Percentiles rank a stretch among this genome's conserved stretches.
These are phyloP conservation scores for Fusarium mundagurra DNA, from an alignment of 2,329 filamentous ascomycete species.

Conservation along the genomic window DNA sequence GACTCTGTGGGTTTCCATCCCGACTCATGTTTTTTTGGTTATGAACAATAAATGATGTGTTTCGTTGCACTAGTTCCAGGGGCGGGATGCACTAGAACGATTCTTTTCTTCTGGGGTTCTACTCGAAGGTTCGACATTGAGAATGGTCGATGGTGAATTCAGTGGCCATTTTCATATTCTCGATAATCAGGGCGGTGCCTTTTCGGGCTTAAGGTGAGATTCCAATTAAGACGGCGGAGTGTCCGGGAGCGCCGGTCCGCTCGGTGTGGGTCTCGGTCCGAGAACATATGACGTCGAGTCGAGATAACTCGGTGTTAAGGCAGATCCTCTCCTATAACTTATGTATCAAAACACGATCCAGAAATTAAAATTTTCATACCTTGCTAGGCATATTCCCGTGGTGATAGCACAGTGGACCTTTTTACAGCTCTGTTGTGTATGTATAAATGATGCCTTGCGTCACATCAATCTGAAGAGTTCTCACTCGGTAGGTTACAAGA, in stretches of 20 bases:
- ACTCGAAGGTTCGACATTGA: background rate
- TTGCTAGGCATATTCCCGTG: background rate
- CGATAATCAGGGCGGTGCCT: constrained; percentile 14
- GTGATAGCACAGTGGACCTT: background rate
- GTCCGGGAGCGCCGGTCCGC: constrained; percentile 24
- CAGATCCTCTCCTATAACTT: constrained; percentile 1
- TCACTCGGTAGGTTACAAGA: constrained; percentile 1
- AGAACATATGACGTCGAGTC: constrained; percentile 25
- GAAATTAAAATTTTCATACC: background rate
- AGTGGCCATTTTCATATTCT: background rate
- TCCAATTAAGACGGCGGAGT: constrained; percentile 14
- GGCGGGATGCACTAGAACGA: background rate
- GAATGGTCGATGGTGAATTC: background rate
- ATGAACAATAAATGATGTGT: background rate
- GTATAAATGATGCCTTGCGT: constrained; percentile 27
- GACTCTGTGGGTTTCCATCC: constrained; percentile 8
- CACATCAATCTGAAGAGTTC: background rate
- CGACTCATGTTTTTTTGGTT: background rate
- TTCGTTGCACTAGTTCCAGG: background rate
- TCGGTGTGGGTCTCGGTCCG: constrained; percentile 28
- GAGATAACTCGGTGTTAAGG: constrained; percentile 13
- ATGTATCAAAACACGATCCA: background rate
- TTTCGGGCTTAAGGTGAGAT: constrained; percentile 27
- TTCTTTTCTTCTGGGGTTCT: constrained; percentile 1
- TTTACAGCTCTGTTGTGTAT: background rate